A percentile compares a stretch with the other conserved stretches of the same genome.
phyloP scores from a whole-genome alignment of 352 stramenopile species.

The Phytophthora rubi region DNA sequence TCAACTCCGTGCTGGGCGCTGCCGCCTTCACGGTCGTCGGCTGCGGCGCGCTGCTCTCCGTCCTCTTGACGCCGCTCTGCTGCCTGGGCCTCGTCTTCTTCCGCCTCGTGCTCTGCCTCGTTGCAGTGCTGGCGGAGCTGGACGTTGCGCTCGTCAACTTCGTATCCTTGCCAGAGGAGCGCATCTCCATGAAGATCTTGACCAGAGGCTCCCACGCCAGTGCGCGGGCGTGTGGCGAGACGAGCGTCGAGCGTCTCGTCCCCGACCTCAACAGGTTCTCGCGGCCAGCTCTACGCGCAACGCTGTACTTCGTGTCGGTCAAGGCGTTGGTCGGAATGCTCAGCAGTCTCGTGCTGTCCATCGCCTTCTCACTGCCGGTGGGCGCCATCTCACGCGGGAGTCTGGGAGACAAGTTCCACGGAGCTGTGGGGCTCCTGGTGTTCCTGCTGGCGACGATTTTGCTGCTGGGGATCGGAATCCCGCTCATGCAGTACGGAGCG shows the following conservation, averaged over 20 bases:
- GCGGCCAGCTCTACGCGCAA: slow-evolving; percentile 44
- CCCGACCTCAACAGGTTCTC: slow-evolving; percentile 57
- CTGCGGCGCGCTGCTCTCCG: slow-evolving; percentile 41
- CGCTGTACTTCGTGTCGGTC: slow-evolving; percentile 68
- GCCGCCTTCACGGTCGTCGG: slow-evolving; percentile 52
- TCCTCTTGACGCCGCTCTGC: slow-evolving; percentile 60
- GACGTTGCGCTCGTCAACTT: slow-evolving; percentile 75
- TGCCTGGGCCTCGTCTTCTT: slow-evolving; percentile 65
- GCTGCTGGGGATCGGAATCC: slow-evolving; percentile 57
- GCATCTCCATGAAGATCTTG: slow-evolving; percentile 54
- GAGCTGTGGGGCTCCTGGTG: slow-evolving; percentile 47
- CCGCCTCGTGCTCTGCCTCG: slow-evolving; percentile 55
- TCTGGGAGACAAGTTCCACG: slow-evolving; percentile 49
- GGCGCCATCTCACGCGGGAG: slow-evolving; percentile 42
- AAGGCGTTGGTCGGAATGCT: slow-evolving; percentile 63
- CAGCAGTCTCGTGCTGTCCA: slow-evolving; percentile 57
- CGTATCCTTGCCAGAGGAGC: slow-evolving; percentile 53
- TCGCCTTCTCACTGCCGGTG: slow-evolving; percentile 61
- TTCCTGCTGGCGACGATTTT: slow-evolving; percentile 54
- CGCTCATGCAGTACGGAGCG: slow-evolving; percentile 61
- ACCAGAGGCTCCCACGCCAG: slow-evolving; percentile 39
- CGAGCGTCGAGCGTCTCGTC: slow-evolving; percentile 53
- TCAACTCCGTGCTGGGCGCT: slow-evolving; percentile 59
- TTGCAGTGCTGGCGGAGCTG: slow-evolving; percentile 59
- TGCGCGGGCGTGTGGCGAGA: slow-evolving; percentile 43